A percentile compares a stretch with the other conserved stretches of the same genome.
phyloP scores from a whole-genome alignment of 2,329 filamentous ascomycete genomes.

The Corniculantispora saksenae region DNA sequence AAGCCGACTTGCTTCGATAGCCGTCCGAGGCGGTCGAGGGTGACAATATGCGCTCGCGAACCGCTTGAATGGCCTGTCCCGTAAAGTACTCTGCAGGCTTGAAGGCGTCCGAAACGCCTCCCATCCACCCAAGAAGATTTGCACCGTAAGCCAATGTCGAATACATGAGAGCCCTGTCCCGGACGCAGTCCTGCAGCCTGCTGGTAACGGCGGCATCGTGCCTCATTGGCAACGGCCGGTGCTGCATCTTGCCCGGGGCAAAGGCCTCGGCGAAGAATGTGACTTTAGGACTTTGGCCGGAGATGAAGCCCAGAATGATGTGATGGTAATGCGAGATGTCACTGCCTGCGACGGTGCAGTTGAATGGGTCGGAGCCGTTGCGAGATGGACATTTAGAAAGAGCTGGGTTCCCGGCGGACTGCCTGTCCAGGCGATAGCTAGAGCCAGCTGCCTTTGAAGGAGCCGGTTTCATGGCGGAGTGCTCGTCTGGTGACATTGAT shows the following conservation, averaged over 20 bases:
- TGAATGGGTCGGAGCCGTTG: constrained; percentile 20
- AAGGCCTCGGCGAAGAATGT: constrained; percentile 22
- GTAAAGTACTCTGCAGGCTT: constrained; percentile 18
- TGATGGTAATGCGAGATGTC: constrained; percentile 15
- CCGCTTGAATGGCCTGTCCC: constrained; percentile 14
- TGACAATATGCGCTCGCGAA: constrained; percentile 10
- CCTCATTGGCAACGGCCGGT: background rate
- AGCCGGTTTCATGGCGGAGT: background rate
- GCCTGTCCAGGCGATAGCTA: background rate
- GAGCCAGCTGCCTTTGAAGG: background rate
- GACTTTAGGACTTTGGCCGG: background rate
- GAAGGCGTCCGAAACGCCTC: background rate
- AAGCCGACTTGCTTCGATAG: background rate
- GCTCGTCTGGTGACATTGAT: background rate
- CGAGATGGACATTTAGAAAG: background rate
- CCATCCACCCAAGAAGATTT: constrained; percentile 20
- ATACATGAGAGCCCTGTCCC: constrained; percentile 22
- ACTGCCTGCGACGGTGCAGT: constrained; percentile 16
- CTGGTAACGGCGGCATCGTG: constrained; percentile 15
- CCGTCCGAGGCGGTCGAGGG: background rate
- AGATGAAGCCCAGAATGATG: constrained; percentile 17
- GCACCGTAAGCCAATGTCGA: constrained; percentile 22
- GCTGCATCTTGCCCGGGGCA: constrained; percentile 3
- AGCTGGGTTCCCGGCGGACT: background rate
- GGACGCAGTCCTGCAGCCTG: constrained; percentile 17